Base-by-base conservation (phyloP, 148 eudicot species). In the Suaeda aralocaspica region DNA sequence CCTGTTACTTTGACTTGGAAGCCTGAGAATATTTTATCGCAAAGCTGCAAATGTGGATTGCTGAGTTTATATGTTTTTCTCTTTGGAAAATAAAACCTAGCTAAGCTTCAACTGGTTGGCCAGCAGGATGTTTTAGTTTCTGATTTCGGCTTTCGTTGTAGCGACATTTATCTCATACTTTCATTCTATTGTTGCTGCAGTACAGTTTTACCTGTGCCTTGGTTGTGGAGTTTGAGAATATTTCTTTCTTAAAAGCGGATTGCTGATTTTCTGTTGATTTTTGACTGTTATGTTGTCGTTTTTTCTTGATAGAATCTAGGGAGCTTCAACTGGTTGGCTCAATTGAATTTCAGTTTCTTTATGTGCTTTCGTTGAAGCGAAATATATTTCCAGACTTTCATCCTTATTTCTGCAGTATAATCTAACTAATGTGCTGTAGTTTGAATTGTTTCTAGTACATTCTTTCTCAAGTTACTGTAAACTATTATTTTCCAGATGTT, bases 301-400 rank as follows among this genome's bases (percentile, higher is more conserved):
- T 66, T 29, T 45, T 12, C 21, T 36, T 12, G 24, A 26, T 66
- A 45, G 53, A 28, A 59, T 31, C 33, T 4, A 5, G 10, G 18
- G 51, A 50, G 75, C 75, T 72, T 63, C 68, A 72, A 72, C 61
- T 72, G 75, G 75, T 72, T 72, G 75, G 75, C 75, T 46, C 68
- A 51, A 34, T 57, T 25, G 62, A 22, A 64, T 36, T 19, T 36
- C 21, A 8, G 51, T 72, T 39, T 72, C 75, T 62, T 9, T 63
- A 22, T n/a, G 69, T 26, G 75, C 75, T 72, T 72, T 72, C 75
- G 68, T 72, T 72, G 75, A 51, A 72, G 75, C 75, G 18, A 72
- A 63, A 63, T 1, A 51, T 50, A 15, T 26, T 30, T 72, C 75
- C 14, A 48, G 46, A 16, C 65, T 25, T 31, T 60, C 59, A 4